These are phyloP conservation scores for Termitomyces sp. DNA, from an alignment of 768 basidiomycete genomes.

Conservation along the genomic window DNA sequence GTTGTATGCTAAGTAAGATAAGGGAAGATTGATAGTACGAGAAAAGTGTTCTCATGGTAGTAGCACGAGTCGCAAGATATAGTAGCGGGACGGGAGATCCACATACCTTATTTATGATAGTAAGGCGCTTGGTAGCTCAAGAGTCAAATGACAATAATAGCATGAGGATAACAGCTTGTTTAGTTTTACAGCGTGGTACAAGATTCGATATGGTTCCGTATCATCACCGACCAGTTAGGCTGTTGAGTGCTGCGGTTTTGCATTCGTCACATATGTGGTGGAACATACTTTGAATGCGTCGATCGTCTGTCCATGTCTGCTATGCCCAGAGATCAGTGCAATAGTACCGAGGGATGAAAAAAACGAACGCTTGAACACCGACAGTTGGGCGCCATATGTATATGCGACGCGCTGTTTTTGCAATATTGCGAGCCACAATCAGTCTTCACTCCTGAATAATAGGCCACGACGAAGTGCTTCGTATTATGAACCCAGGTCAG, in stretches of 20 bases:
- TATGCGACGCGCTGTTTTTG: slow-evolving; percentile 49
- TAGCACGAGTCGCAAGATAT: not conserved
- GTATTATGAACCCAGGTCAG: slow-evolving; percentile 1
- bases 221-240: slow-evolving; percentile 10
- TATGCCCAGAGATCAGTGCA: not conserved
- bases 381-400: slow-evolving; percentile 56
- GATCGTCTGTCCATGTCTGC: slow-evolving; percentile 39
- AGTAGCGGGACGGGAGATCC: not conserved
- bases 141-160: not conserved
- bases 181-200: slow-evolving; percentile 5
- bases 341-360: not conserved
- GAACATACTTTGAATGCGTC: slow-evolving; percentile 59
- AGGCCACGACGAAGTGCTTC: slow-evolving; percentile 60
- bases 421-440: slow-evolving; percentile 52
- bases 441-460: slow-evolving; percentile 52
- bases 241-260: slow-evolving; percentile 30
- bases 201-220: not conserved
- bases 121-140: not conserved
- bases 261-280: slow-evolving; percentile 59
- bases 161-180: not conserved
- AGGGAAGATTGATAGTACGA: not conserved
- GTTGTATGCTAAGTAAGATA: not conserved
- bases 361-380: slow-evolving; percentile 37
- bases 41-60: not conserved
- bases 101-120: not conserved